Evolutionary conservation across 116 monocot genomes (phyloP).

Genomic region (Zostera marina): DNA sequence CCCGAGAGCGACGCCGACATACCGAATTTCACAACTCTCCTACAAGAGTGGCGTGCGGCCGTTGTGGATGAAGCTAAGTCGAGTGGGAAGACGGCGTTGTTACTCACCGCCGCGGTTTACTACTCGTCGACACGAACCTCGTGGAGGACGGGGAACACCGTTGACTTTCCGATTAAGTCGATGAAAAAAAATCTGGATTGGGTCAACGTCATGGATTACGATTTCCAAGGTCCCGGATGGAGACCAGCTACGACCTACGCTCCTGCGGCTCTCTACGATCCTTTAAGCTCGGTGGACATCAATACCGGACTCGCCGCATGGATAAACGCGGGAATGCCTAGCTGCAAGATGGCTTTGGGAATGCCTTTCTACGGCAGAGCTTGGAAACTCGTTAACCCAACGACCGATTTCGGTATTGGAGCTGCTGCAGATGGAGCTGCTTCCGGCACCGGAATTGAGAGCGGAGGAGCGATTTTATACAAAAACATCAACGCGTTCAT

Average conservation of each 20-base stretch:
- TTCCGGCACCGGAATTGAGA: not conserved
- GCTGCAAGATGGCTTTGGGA: conserved; percentile 8
- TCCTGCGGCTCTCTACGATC: conserved; percentile 14
- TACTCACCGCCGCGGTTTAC: conserved; percentile 47
- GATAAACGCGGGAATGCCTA: conserved; percentile 2
- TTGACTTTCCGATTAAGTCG: conserved; percentile 13
- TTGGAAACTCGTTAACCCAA: conserved; percentile 10
- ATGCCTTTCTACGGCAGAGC: conserved; percentile 22
- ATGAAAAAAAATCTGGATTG: conserved; percentile 13
- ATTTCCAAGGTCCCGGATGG: conserved; percentile 10
- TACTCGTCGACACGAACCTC: conserved; percentile 12
- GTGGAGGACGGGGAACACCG: no score
- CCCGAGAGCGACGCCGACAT: conserved; percentile 13
- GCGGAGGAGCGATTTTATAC: conserved; percentile 4
- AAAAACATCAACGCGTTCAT: conserved; percentile 8
- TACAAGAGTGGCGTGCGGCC: conserved; percentile 24
- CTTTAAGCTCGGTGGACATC: conserved; percentile 9
- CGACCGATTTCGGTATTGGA: conserved; percentile 9
- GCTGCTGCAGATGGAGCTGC: conserved; percentile 7
- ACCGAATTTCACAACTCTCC: conserved; percentile 9
- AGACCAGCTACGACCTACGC: conserved; percentile 3
- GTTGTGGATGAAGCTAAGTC: conserved; percentile 9
- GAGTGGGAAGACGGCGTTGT: conserved; percentile 6
- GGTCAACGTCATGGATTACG: conserved; percentile 27
- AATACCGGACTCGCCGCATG: conserved; percentile 10